Evolutionary conservation across 2,329 filamentous ascomycete species (phyloP).

Genomic region (Diaporthe capsici): DNA sequence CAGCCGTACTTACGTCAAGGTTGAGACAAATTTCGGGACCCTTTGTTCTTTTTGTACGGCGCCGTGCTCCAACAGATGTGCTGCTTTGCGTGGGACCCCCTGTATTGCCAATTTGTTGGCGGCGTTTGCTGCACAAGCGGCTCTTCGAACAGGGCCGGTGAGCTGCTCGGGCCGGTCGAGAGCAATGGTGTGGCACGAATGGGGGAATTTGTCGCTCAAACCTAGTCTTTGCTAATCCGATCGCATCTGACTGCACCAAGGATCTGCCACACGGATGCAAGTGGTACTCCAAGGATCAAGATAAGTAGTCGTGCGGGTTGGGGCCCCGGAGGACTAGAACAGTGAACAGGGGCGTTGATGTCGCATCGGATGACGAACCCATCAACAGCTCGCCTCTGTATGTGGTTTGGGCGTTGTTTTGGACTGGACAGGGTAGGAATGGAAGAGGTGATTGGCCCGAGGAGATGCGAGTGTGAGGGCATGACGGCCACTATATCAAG

Average conservation of each 20-base stretch:
- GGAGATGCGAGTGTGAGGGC: background rate
- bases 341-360: background rate
- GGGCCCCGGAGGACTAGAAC: conserved; percentile 8
- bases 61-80: background rate
- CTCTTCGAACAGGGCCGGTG: conserved; percentile 3
- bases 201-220: conserved; percentile 34
- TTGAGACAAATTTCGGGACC: background rate
- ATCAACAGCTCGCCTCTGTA: background rate
- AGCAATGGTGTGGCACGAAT: conserved; percentile 1
- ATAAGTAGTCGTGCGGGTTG: conserved; percentile 14
- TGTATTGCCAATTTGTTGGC: conserved; percentile 28
- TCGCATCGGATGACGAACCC: background rate
- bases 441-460: background rate
- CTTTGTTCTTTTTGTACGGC: conserved; percentile 17
- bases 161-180: conserved; percentile 14
- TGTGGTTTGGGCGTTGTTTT: conserved; percentile 6
- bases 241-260: conserved; percentile 2
- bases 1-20: background rate
- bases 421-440: background rate
- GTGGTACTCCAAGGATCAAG: conserved; percentile 1
- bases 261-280: conserved; percentile 12
- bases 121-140: conserved; percentile 13
- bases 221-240: background rate
- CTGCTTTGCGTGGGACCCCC: background rate
- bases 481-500: conserved; percentile 1